Percentiles rank a stretch among this genome's conserved stretches.
These are phyloP conservation scores for Durio zibethinus DNA, from an alignment of 345 rosid species.

Conservation along the genomic window DNA sequence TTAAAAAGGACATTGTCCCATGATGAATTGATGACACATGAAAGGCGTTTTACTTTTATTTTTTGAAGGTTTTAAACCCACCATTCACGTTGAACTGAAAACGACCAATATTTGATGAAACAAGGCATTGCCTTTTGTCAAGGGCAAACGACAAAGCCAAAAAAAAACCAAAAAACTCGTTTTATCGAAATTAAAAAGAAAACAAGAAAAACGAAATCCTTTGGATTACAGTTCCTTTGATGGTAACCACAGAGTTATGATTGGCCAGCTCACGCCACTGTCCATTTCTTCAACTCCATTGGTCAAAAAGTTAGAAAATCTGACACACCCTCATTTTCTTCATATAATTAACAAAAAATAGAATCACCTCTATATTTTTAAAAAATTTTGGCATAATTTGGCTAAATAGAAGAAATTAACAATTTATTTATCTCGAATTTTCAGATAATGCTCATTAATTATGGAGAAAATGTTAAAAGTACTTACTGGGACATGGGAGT, in stretches of 20 bases:
- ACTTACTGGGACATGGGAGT: slow-evolving; percentile 82
- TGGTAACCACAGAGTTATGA: not conserved
- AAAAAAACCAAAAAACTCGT: not conserved
- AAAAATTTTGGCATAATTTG: too few relatives aligned
- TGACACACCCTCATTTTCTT: not conserved
- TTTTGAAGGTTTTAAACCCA: not conserved
- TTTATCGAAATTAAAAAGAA: not conserved
- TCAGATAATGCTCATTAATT: too few relatives aligned
- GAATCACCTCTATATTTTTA: too few relatives aligned
- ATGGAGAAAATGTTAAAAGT: not conserved
- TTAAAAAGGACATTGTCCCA: not conserved
- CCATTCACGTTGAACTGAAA: not conserved
- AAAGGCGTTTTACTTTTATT: not conserved
- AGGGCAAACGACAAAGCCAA: not conserved
- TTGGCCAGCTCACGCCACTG: not conserved
- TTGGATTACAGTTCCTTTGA: not conserved
- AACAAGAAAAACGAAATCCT: not conserved
- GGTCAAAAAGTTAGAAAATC: not conserved
- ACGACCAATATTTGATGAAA: not conserved
- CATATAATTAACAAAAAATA: not conserved
- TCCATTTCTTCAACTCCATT: not conserved
- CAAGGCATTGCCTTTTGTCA: not conserved
- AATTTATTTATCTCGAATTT: too few relatives aligned
- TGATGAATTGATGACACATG: not conserved
- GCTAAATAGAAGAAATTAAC: too few relatives aligned